Base-by-base conservation (phyloP, 1,284 basidiomycete species). In the Leccinum solheimii region DNA sequence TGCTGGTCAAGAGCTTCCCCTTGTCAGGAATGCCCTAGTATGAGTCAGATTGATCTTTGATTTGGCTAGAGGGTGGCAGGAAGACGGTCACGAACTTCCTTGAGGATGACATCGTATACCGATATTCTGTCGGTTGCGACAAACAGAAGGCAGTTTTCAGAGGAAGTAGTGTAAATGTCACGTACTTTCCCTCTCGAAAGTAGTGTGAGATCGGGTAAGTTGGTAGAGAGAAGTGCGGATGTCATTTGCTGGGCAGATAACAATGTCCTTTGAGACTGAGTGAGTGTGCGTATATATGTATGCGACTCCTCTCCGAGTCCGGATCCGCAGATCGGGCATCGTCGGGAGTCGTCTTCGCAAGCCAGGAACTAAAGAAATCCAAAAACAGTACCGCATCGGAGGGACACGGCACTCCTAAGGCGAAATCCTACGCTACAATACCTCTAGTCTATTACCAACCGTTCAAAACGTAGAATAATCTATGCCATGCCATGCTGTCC, bases 41-140 rank as follows among this genome's bases (percentile, higher is more conserved):
- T 57, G 30, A 26, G 54, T 36, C 19, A 57, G 38, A 49, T 54
- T 11, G 2, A 21, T 30, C 9, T 38, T 34, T 67, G 60, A 63
- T 43, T 23, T 45, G 14, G 36, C 26, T 3, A 34, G 52, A 59
- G 16, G 19, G 56, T 9, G 21, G 55, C 2, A 13, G 11, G 11
- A 58, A 59, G 48, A 43, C 21, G 2, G 30, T 27, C 48, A 81
- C 90, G 72, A 71, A 97, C 95, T 76, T 95, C 94, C 75, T 88
- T 86, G 71, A 98, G 84, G 73, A 97, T 90, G 64, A 98, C 92
- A 81, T 99, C 97, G 78, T 95, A 99, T 0, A 97, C 96, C 21
- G 94, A 97, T 73, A 98, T 97, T 64, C 97, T 84, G 79, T 99
- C 97, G 14, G 94, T 92, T 6, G 97, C 95, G 58, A 99, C 91